Percentiles rank a stretch among this genome's conserved stretches.
Evolutionary conservation across 805 yeast genomes (phyloP).

Genomic region (Candida wancherniae): DNA sequence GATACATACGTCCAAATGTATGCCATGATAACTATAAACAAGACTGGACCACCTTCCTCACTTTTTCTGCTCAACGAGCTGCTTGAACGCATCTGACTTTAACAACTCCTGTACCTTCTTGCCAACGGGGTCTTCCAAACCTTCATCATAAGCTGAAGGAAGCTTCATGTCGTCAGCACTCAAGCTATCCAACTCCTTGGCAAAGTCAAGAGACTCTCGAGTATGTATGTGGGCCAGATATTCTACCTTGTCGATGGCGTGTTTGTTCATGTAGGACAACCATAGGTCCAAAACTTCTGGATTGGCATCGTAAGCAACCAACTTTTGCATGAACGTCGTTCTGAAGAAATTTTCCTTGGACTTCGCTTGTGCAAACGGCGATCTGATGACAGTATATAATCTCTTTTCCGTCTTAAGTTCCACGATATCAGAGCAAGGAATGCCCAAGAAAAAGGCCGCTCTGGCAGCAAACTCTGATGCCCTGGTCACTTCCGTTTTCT

Average conservation of each 20-base stretch:
- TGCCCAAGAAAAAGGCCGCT: slow-evolving; percentile 84
- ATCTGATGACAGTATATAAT: slow-evolving; percentile 88
- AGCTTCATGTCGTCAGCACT: slow-evolving; percentile 24
- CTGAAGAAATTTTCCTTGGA: slow-evolving; percentile 93
- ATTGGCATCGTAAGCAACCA: slow-evolving; percentile 78
- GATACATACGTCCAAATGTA: background rate
- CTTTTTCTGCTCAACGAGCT: slow-evolving; percentile 34
- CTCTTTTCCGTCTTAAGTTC: slow-evolving; percentile 63
- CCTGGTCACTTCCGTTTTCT: slow-evolving; percentile 64
- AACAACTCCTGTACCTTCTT: slow-evolving; percentile 67
- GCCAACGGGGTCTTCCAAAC: slow-evolving; percentile 46
- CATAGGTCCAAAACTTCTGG: slow-evolving; percentile 80
- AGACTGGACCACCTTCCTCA: slow-evolving; percentile 1
- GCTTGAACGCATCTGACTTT: slow-evolving; percentile 65
- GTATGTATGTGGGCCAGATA: slow-evolving; percentile 63
- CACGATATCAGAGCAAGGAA: slow-evolving; percentile 80
- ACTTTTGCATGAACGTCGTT: slow-evolving; percentile 68
- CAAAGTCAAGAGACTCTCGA: slow-evolving; percentile 34
- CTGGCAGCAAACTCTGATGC: slow-evolving; percentile 82
- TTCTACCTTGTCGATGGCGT: slow-evolving; percentile 78
- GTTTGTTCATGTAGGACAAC: slow-evolving; percentile 71
- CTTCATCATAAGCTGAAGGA: slow-evolving; percentile 29
- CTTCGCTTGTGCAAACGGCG: slow-evolving; percentile 93
- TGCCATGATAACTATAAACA: slow-evolving; percentile 10
- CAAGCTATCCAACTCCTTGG: slow-evolving; percentile 32